Evolutionary conservation across 2,329 filamentous ascomycete genomes (phyloP).

Genomic region (Blastomyces parvus): DNA sequence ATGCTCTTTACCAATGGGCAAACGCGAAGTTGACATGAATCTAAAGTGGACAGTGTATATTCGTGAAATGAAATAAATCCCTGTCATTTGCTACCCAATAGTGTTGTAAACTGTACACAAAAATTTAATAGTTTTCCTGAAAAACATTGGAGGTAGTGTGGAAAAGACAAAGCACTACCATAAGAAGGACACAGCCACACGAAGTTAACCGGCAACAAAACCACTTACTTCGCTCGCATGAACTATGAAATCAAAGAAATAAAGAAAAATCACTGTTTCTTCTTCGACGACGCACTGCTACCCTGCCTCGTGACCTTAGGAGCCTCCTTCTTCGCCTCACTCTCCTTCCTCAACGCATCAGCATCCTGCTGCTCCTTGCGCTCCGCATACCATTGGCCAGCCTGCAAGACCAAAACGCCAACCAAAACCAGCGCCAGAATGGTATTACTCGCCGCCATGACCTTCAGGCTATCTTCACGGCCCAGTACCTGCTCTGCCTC

Average conservation of each 20-base stretch:
- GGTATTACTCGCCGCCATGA: conserved; percentile 88
- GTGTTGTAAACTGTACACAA: background rate
- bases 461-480: conserved; percentile 80
- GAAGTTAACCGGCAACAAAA: background rate
- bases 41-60: background rate
- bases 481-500: conserved; percentile 63
- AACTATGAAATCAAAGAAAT: background rate
- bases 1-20: background rate
- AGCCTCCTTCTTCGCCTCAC: conserved; percentile 13
- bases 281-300: conserved; percentile 22
- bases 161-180: background rate
- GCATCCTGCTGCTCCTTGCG: conserved; percentile 78
- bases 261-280: conserved; percentile 22
- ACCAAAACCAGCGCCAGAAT: conserved; percentile 88
- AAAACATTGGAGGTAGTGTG: background rate
- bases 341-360: conserved; percentile 51
- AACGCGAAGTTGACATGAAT: background rate
- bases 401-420: conserved; percentile 85
- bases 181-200: background rate
- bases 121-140: background rate
- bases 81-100: background rate
- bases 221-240: background rate
- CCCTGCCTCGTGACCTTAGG: conserved; percentile 19
- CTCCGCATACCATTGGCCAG: conserved; percentile 97
- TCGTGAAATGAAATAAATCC: background rate